These are phyloP conservation scores for Tricholoma saponaceum DNA, from an alignment of 768 basidiomycete genomes.

Conservation along the genomic window DNA sequence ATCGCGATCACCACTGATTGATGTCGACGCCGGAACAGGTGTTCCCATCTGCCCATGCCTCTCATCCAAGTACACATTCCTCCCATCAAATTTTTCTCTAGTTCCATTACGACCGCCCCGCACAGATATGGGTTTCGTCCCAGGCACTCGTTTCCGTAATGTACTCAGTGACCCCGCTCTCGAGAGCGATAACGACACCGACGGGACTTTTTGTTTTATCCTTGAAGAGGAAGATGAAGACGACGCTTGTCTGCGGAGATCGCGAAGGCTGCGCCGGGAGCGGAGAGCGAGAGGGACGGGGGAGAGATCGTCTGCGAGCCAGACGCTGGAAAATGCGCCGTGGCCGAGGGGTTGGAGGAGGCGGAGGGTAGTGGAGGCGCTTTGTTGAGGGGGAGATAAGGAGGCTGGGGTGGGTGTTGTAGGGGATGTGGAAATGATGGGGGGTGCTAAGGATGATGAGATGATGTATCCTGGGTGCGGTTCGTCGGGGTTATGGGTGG, in stretches of 20 bases:
- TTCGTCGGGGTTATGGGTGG: background rate
- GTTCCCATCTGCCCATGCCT: background rate
- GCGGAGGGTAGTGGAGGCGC: slow-evolving; percentile 32
- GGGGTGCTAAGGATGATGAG: background rate
- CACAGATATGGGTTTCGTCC: background rate
- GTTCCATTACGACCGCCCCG: background rate
- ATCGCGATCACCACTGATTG: background rate
- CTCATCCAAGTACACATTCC: background rate
- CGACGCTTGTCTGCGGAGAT: slow-evolving; percentile 26
- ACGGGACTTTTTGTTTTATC: slow-evolving; percentile 1
- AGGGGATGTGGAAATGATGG: slow-evolving; percentile 5
- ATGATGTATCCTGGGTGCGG: background rate
- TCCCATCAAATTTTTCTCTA: background rate
- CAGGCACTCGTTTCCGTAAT: slow-evolving; percentile 1
- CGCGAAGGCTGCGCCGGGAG: slow-evolving; percentile 37
- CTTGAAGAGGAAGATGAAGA: slow-evolving; percentile 6
- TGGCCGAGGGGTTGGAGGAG: slow-evolving; percentile 58
- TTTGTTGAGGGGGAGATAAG: slow-evolving; percentile 1
- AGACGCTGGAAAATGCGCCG: slow-evolving; percentile 74
- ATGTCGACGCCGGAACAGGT: background rate
- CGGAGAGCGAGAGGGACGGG: slow-evolving; percentile 39
- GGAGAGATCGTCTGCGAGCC: slow-evolving; percentile 60
- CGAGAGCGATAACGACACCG: slow-evolving; percentile 1
- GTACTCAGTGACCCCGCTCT: slow-evolving; percentile 10
- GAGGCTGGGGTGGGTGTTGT: slow-evolving; percentile 2